Conservation (phyloP, 2,329 filamentous ascomycete genomes). For the Teratosphaeriaceae sp. region DNA sequence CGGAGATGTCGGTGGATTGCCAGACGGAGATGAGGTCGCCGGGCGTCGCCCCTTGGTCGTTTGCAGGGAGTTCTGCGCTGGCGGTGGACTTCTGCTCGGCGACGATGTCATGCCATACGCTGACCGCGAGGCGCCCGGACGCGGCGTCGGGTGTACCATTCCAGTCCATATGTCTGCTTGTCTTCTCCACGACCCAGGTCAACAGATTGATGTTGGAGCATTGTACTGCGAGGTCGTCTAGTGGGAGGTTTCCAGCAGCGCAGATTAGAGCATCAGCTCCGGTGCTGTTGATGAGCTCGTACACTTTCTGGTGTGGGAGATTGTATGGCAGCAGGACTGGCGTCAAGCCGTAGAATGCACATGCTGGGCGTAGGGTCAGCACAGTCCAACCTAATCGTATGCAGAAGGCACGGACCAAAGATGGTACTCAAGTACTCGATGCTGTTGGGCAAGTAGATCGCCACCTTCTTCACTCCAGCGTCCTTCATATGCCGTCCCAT, state of each 20-base stretch:
- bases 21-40: constrained; percentile 58
- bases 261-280: constrained; percentile 77
- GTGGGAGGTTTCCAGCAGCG: constrained; percentile 77
- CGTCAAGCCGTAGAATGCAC: constrained; percentile 80
- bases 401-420: constrained; percentile 53
- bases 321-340: constrained; percentile 82
- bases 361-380: constrained; percentile 47
- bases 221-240: constrained; percentile 62
- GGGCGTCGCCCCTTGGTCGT: constrained; percentile 47
- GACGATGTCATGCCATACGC: constrained; percentile 90
- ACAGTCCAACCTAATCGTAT: not conserved
- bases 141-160: constrained; percentile 76
- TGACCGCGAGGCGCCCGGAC: constrained; percentile 67
- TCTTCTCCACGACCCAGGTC: constrained; percentile 88
- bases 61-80: constrained; percentile 57
- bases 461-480: constrained; percentile 64
- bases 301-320: constrained; percentile 60
- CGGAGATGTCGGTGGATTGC: constrained; percentile 43
- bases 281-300: constrained; percentile 64
- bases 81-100: constrained; percentile 58
- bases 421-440: constrained; percentile 76
- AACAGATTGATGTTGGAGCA: constrained; percentile 69
- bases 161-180: constrained; percentile 92
- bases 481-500: constrained; percentile 71
- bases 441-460: constrained; percentile 88